Base-by-base conservation (phyloP, 225 moss, liverwort and hornwort species). In the Takakia lepidozioides region DNA sequence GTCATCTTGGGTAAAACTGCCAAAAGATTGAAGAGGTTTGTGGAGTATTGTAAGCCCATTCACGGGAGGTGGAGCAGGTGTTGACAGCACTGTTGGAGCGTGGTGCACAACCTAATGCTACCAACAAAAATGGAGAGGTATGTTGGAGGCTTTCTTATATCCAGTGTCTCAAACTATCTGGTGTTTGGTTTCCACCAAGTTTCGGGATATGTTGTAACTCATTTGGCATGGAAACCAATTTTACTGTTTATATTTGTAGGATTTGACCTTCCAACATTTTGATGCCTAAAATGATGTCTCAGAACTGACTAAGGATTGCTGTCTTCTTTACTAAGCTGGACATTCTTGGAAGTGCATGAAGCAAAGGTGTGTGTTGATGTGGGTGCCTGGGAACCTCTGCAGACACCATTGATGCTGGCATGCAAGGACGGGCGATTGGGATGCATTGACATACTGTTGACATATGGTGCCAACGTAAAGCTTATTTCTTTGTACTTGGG, bases 341-440 rank as follows among this genome's bases (percentile, higher is more conserved):
- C 19, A 15, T 3, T 8, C 10, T n/a, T 37, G 8, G 2, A 14
- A 27, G 39, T 2, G 29, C 7, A n/a, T 21, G 36, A 35, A 15
- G n/a, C n/a, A n/a, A n/a, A n/a, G n/a, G n/a, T n/a, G n/a, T n/a
- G n/a, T n/a, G n/a, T n/a, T n/a, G n/a, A n/a, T n/a, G n/a, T n/a
- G n/a, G n/a, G n/a, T n/a, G n/a, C n/a, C n/a, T n/a, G n/a, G n/a
- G n/a, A n/a, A n/a, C n/a, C n/a, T n/a, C 4, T 53, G 61, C 69
- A 80, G 80, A 80, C 80, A 14, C 63, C 80, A 6, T 43, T 80
- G 41, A 80, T 80, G 80, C 61, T 71, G 51, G 80, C 80, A 27
- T 80, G 74, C 49, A 74, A 68, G 60, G 30, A 26, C 18, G 80
- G 80, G 25, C 59, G 39, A 3, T 67, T 52, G 67, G 49, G 36